Conservation (phyloP, 352 stramenopile species). For the Globisporangium cystogenes region DNA sequence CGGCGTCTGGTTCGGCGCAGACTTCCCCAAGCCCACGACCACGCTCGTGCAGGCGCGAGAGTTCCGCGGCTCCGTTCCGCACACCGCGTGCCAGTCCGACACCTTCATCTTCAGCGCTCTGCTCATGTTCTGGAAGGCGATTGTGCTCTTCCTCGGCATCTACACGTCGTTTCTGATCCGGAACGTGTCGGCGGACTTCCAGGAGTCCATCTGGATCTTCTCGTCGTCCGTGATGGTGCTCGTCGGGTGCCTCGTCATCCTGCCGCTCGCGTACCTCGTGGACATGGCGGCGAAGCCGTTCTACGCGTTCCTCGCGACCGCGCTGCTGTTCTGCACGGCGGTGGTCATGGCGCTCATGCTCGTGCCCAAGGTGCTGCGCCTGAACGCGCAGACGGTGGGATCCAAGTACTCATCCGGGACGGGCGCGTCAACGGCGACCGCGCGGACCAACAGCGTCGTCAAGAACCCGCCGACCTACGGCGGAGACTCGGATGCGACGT, state of each 20-base stretch:
- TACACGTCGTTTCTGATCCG: slow-evolving; percentile 9
- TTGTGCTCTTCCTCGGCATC: slow-evolving; percentile 12
- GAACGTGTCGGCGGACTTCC: slow-evolving; percentile 9
- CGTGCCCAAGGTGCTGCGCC: slow-evolving; percentile 18
- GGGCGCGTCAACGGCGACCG: too few species aligned
- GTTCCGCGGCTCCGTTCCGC: slow-evolving; percentile 4
- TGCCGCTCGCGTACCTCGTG: slow-evolving; percentile 37
- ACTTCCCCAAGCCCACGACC: slow-evolving; percentile 19
- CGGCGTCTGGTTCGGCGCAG: slow-evolving; percentile 15
- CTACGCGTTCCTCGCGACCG: slow-evolving; percentile 18
- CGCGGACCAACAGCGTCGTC: too few species aligned
- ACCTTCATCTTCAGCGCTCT: slow-evolving; percentile 25
- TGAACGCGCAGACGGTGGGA: slow-evolving; percentile 3
- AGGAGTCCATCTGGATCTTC: slow-evolving; percentile 20
- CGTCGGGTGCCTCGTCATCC: slow-evolving; percentile 20
- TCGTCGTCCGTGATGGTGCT: slow-evolving; percentile 22
- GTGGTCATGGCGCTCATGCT: slow-evolving; percentile 26
- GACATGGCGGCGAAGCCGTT: slow-evolving; percentile 14
- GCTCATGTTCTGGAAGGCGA: slow-evolving; percentile 35
- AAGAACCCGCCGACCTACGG: too few species aligned
- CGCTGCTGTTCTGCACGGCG: slow-evolving; percentile 19
- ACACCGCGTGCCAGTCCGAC: slow-evolving; percentile 2
- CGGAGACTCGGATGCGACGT: too few species aligned
- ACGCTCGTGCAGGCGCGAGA: not conserved
- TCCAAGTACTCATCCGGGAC: too few species aligned